Base-by-base conservation (phyloP, 2,329 filamentous ascomycete species). In the Trichoderma asperellum region DNA sequence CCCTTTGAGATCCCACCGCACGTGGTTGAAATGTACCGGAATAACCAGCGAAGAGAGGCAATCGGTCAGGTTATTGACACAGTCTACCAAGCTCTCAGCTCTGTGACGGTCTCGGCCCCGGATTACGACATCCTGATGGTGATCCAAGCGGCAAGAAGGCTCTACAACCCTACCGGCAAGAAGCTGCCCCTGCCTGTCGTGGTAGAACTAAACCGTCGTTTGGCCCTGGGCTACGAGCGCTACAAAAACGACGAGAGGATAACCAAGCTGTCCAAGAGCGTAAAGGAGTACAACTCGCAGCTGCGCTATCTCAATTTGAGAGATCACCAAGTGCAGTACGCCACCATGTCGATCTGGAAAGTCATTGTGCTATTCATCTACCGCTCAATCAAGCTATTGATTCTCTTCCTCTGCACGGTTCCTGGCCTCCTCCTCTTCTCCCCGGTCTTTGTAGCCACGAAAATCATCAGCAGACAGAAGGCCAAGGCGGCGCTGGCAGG, bases 81-180 rank as follows among this genome's bases (percentile, higher is more conserved):
- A 68, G 92, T 97, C 61, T 94, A 97, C 76, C 89, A 96, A 77
- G 88, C 91, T 43, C 86, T 98, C 60, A 89, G 92, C 71, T 88
- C 94, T 3, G 96, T 98, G 68, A 98, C 95, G 4, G 94, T 97
- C 49, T 95, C 93, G 16, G 90, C 92, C 47, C 94, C 95, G 3
- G 93, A 98, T 80, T 97, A 97, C 80, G 95, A 98, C 75, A 98
- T 95, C 4, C 85, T 98, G 27, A 97, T 97, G 94, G 87, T 96
- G 74, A 97, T 98, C 70, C 96, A 98, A 86, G 94, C 95, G 47
- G 95, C 94, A 7, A 89, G 96, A 71, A 89, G 96, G 61, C 85
- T 99, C 34, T 99, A 99, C 82, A 97, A 97, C 76, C 92, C 94
- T 12, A 96, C 93, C 61, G 93, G 94, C 74, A 97, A 95, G 83